Conservation (phyloP, 2,329 filamentous ascomycete species). For the Pyrenophora seminiperda region DNA sequence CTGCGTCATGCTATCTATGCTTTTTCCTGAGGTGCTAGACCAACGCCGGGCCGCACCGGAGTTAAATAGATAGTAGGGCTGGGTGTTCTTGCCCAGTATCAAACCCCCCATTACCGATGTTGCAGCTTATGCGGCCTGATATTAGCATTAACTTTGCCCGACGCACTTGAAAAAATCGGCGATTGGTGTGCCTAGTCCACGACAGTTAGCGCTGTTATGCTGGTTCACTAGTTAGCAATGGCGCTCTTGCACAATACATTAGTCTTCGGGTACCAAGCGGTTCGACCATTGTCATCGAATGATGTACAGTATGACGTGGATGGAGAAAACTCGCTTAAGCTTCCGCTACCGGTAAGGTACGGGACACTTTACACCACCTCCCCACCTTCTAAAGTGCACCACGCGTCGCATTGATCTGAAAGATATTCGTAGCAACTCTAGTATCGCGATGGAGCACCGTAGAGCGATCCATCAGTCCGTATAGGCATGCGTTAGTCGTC, state of each 20-base stretch:
- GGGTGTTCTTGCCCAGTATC: slow-evolving; percentile 1
- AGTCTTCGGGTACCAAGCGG: slow-evolving; percentile 1
- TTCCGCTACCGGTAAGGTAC: not conserved
- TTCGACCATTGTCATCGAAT: not conserved
- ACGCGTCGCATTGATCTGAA: too few relatives aligned
- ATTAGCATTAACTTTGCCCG: not conserved
- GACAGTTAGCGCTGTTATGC: not conserved
- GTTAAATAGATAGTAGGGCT: not conserved
- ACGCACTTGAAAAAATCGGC: not conserved
- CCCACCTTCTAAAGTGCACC: too few relatives aligned
- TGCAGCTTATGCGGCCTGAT: not conserved
- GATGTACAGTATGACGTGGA: slow-evolving; percentile 1
- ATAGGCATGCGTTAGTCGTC: too few relatives aligned
- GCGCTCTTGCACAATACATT: not conserved
- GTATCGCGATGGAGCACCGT: too few relatives aligned
- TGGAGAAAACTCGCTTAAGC: not conserved
- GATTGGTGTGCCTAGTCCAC: not conserved
- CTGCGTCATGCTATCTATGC: slow-evolving; percentile 16
- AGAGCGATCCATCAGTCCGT: too few relatives aligned
- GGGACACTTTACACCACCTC: too few relatives aligned
- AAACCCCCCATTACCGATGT: not conserved
- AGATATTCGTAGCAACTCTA: too few relatives aligned
- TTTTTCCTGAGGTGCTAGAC: slow-evolving; percentile 1
- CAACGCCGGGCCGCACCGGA: not conserved
- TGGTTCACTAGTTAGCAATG: slow-evolving; percentile 2